Evolutionary conservation across 306 rosid species (phyloP).

Genomic region (Oxytropis ochrocephala): DNA sequence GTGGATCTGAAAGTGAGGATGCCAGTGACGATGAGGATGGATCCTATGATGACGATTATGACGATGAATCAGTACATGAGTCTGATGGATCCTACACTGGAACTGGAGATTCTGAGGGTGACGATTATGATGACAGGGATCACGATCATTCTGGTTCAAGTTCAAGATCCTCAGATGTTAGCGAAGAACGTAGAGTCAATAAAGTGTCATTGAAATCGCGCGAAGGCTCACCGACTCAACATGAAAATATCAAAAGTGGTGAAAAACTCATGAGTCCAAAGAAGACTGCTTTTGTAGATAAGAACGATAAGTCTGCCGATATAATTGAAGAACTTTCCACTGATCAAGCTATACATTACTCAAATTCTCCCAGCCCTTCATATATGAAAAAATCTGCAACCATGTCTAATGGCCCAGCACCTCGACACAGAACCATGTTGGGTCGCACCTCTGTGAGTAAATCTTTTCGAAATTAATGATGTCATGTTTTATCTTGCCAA

Average conservation of each 20-base stretch:
- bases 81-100: constrained; percentile 55
- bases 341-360: constrained; percentile 24
- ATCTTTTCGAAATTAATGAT: constrained; percentile 15
- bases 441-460: constrained; percentile 79
- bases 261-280: constrained; percentile 25
- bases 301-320: constrained; percentile 35
- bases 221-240: constrained; percentile 25
- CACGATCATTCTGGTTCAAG: constrained; percentile 34
- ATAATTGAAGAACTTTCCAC: constrained; percentile 23
- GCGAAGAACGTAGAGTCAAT: constrained; percentile 27
- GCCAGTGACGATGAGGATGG: constrained; percentile 69
- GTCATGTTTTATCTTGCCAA: constrained; percentile 6
- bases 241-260: constrained; percentile 25
- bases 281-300: constrained; percentile 17
- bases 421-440: constrained; percentile 40
- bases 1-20: constrained; percentile 74
- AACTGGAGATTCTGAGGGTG: constrained; percentile 33
- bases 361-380: constrained; percentile 26
- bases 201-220: constrained; percentile 28
- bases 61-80: constrained; percentile 44
- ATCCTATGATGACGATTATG: constrained; percentile 67
- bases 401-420: constrained; percentile 35
- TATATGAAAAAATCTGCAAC: constrained; percentile 48
- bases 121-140: constrained; percentile 39
- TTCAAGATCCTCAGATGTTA: constrained; percentile 36